These are phyloP conservation scores for Schizosaccharomyces versatilis DNA, from an alignment of 1,139 yeast genomes.

Conservation along the genomic window DNA sequence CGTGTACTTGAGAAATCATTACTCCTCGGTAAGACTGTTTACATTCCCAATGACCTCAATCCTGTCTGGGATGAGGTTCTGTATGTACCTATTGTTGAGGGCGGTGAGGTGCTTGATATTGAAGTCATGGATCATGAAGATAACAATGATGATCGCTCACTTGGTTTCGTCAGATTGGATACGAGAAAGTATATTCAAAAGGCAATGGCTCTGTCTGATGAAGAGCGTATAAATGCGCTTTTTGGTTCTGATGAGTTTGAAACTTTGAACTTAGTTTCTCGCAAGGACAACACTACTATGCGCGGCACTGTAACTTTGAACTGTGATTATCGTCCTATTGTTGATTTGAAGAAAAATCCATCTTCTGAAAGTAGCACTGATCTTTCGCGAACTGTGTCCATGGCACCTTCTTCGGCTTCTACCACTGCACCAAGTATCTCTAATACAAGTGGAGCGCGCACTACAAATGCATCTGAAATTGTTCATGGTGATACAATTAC, in stretches of 20 bases:
- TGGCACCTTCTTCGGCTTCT: too few species aligned
- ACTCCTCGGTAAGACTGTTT: slow-evolving; percentile 57
- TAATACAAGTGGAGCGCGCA: not conserved
- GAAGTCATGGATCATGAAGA: slow-evolving; percentile 86
- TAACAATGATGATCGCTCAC: slow-evolving; percentile 44
- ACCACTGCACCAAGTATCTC: not conserved
- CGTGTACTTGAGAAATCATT: slow-evolving; percentile 27
- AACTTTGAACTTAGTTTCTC: not conserved
- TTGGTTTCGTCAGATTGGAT: not conserved
- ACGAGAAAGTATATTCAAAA: not conserved
- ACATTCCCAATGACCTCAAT: slow-evolving; percentile 41
- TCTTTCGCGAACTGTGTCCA: not conserved
- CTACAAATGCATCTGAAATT: slow-evolving; percentile 24
- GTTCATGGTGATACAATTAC: slow-evolving; percentile 40
- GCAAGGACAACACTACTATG: not conserved
- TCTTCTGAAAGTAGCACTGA: not conserved
- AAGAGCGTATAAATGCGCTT: not conserved
- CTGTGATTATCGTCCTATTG: not conserved
- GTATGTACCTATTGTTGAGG: slow-evolving; percentile 59
- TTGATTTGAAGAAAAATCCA: not conserved
- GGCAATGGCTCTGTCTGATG: not conserved
- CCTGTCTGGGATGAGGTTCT: slow-evolving; percentile 81
- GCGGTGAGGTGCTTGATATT: slow-evolving; percentile 57
- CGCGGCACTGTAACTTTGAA: not conserved
- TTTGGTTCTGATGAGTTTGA: slow-evolving; percentile 1